A percentile compares a stretch with the other conserved stretches of the same genome.
These are phyloP conservation scores for Phylloporus sp. DNA, from an alignment of 768 basidiomycete genomes.

Conservation along the genomic window DNA sequence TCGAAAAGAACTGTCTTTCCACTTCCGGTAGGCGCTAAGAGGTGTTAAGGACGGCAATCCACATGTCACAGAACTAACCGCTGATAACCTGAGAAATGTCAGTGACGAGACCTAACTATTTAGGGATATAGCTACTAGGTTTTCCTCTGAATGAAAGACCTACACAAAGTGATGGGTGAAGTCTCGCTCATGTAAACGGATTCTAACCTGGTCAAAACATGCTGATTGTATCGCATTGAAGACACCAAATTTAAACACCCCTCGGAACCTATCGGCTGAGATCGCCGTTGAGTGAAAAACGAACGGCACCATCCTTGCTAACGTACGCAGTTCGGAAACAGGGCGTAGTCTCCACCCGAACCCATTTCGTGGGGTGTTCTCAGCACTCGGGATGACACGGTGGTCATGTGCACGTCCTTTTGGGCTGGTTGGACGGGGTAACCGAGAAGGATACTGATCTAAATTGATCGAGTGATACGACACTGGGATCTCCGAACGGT, in stretches of 20 bases:
- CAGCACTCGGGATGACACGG: not conserved
- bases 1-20: slow-evolving; percentile 97
- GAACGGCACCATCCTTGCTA: not conserved
- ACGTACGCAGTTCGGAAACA: slow-evolving; percentile 67
- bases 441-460: not conserved
- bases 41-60: slow-evolving; percentile 2
- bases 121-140: slow-evolving; percentile 45
- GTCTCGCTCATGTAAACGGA: not conserved
- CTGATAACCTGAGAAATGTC: slow-evolving; percentile 56
- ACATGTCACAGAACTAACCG: slow-evolving; percentile 37
- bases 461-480: not conserved
- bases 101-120: slow-evolving; percentile 3
- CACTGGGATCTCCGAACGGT: not conserved
- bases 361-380: slow-evolving; percentile 31
- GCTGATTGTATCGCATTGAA: slow-evolving; percentile 91
- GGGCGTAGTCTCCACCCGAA: slow-evolving; percentile 55
- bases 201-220: slow-evolving; percentile 66
- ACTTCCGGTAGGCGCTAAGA: slow-evolving; percentile 85
- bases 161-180: slow-evolving; percentile 24
- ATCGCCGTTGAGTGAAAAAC: slow-evolving; percentile 5
- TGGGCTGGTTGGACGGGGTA: not conserved
- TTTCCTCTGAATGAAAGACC: slow-evolving; percentile 57
- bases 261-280: slow-evolving; percentile 74
- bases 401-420: not conserved
- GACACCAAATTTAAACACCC: slow-evolving; percentile 79